Evolutionary conservation across 306 rosid species (phyloP).

Genomic region (Sphenostylis stenocarpa): DNA sequence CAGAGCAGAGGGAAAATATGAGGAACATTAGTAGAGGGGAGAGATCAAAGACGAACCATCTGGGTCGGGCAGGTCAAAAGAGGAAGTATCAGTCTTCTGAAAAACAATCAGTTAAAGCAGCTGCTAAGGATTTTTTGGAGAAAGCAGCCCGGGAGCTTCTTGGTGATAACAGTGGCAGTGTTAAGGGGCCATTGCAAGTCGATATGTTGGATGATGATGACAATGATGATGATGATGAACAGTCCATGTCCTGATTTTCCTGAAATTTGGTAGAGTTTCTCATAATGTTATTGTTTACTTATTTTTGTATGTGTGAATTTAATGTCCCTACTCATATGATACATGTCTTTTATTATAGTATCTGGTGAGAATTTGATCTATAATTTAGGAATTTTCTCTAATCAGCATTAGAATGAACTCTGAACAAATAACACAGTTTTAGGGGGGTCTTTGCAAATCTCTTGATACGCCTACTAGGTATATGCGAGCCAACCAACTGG

Average conservation of each 20-base stretch:
- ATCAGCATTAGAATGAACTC: background rate
- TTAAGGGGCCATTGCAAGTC: slow-evolving; percentile 68
- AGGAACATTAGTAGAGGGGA: slow-evolving; percentile 74
- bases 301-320: background rate
- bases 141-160: slow-evolving; percentile 87
- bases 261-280: slow-evolving; percentile 39
- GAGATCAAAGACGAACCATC: slow-evolving; percentile 40
- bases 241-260: slow-evolving; percentile 37
- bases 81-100: slow-evolving; percentile 76
- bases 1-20: slow-evolving; percentile 75
- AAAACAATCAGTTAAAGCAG: slow-evolving; percentile 63
- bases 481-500: background rate
- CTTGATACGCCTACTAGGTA: background rate
- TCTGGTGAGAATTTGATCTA: background rate
- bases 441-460: background rate
- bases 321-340: background rate
- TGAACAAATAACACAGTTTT: background rate
- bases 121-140: slow-evolving; percentile 86
- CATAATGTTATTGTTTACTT: slow-evolving; percentile 8
- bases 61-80: slow-evolving; percentile 65
- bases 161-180: slow-evolving; percentile 54
- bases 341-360: slow-evolving; percentile 1
- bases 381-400: background rate
- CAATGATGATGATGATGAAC: slow-evolving; percentile 41
- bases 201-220: slow-evolving; percentile 47